Conservation (phyloP, 2,329 filamentous ascomycete genomes). For the Pezizomycotina sp. region DNA sequence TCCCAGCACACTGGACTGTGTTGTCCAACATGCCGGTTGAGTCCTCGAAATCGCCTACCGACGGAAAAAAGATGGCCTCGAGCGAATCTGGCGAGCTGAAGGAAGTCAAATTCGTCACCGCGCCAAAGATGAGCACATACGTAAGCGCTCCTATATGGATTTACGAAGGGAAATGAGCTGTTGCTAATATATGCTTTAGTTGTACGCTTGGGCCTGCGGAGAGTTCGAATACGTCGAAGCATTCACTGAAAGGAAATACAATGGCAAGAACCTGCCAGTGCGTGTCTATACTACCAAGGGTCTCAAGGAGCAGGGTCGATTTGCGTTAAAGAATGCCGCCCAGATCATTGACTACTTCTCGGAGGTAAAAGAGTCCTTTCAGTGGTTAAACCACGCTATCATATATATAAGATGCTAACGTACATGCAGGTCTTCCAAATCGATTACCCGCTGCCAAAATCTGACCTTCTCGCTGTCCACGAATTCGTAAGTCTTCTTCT, state of each 20-base stretch:
- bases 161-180: conserved; percentile 10
- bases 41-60: conserved; percentile 51
- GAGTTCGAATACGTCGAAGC: conserved; percentile 96
- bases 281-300: conserved; percentile 90
- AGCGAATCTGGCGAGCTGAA: conserved; percentile 34
- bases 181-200: conserved; percentile 42
- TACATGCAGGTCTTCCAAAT: conserved; percentile 54
- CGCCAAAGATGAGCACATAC: conserved; percentile 78
- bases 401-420: neutral
- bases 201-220: conserved; percentile 84
- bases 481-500: conserved; percentile 53
- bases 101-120: conserved; percentile 61
- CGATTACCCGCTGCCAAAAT: conserved; percentile 84
- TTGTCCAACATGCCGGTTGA: conserved; percentile 51
- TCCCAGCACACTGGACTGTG: conserved; percentile 74
- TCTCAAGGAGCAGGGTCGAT: conserved; percentile 80
- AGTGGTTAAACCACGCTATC: neutral
- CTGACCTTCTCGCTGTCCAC: conserved; percentile 77
- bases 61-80: conserved; percentile 44
- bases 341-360: conserved; percentile 95
- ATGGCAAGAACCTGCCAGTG: conserved; percentile 78
- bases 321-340: conserved; percentile 77
- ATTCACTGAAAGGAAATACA: conserved; percentile 75
- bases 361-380: conserved; percentile 40
- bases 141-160: too few species aligned